Percentiles rank a stretch among this genome's conserved stretches.
phyloP scores from a whole-genome alignment of 2,329 filamentous ascomycete genomes.

The Sporothrix inflata region DNA sequence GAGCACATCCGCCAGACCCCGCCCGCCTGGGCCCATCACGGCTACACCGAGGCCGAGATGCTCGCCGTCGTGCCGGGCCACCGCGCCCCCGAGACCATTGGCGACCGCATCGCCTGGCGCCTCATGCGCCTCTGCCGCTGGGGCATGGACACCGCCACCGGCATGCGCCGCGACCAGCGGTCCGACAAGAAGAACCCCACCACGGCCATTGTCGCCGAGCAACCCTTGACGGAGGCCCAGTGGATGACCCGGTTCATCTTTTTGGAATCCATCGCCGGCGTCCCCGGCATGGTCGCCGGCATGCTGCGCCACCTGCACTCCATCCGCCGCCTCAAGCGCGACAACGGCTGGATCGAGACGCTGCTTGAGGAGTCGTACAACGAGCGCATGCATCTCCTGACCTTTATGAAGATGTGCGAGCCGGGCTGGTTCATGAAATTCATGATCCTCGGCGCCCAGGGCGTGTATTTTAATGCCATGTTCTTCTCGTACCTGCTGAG shows the following conservation, averaged over 20 bases:
- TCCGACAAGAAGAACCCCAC: constrained; percentile 61
- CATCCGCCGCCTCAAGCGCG: constrained; percentile 81
- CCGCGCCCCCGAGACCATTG: constrained; percentile 69
- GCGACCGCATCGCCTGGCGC: constrained; percentile 78
- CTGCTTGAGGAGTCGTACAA: constrained; percentile 89
- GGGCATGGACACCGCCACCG: constrained; percentile 80
- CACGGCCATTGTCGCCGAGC: constrained; percentile 54
- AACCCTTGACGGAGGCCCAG: constrained; percentile 78
- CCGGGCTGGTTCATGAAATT: constrained; percentile 83
- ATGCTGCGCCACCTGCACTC: constrained; percentile 90
- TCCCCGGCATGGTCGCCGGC: constrained; percentile 95
- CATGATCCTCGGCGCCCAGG: constrained; percentile 90
- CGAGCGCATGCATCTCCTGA: constrained; percentile 88
- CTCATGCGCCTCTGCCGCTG: constrained; percentile 76
- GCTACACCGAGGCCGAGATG: constrained; percentile 82
- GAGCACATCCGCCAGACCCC: constrained; percentile 64
- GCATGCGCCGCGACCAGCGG: constrained; percentile 72
- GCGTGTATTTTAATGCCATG: constrained; percentile 94
- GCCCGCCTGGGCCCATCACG: constrained; percentile 70
- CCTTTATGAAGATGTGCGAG: constrained; percentile 80
- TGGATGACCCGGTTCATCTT: constrained; percentile 91
- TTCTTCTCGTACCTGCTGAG: constrained; percentile 88
- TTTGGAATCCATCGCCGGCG: constrained; percentile 90
- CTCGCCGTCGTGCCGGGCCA: constrained; percentile 73
- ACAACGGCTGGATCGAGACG: constrained; percentile 97